Evolutionary conservation across 2,329 filamentous ascomycete species (phyloP).

Genomic region (Ophiostoma sp.): DNA sequence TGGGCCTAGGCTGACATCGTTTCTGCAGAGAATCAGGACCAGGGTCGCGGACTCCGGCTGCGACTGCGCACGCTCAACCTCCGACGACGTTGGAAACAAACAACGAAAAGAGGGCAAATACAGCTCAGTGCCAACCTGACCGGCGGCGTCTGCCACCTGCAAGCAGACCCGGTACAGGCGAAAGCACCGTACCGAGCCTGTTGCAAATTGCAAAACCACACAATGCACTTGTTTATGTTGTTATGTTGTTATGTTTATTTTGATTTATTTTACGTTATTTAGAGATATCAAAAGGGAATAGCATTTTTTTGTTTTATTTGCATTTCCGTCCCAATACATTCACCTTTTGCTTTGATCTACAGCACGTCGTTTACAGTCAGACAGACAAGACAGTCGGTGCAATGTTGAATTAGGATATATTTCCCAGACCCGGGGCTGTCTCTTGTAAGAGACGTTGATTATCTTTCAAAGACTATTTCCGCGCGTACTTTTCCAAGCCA

Average conservation of each 20-base stretch:
- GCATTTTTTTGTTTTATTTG: neutral
- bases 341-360: neutral
- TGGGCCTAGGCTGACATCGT: neutral
- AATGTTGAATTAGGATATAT: conserved; percentile 11
- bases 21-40: neutral
- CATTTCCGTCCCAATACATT: neutral
- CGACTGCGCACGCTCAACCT: neutral
- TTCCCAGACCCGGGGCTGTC: neutral
- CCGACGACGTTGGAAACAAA: neutral
- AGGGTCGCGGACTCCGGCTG: neutral
- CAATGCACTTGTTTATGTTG: neutral
- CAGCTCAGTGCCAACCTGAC: neutral
- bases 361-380: too few relatives aligned
- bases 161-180: neutral
- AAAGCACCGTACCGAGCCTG: neutral
- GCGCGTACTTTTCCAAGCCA: conserved; percentile 18
- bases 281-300: conserved; percentile 15
- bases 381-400: neutral
- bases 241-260: neutral
- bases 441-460: neutral
- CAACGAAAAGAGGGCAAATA: neutral
- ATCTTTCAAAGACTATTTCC: conserved; percentile 4
- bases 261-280: conserved; percentile 7
- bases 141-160: neutral
- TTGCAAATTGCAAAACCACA: neutral